These are phyloP conservation scores for Fraxinus baroniana DNA, from an alignment of 305 asterid species.

Conservation along the genomic window DNA sequence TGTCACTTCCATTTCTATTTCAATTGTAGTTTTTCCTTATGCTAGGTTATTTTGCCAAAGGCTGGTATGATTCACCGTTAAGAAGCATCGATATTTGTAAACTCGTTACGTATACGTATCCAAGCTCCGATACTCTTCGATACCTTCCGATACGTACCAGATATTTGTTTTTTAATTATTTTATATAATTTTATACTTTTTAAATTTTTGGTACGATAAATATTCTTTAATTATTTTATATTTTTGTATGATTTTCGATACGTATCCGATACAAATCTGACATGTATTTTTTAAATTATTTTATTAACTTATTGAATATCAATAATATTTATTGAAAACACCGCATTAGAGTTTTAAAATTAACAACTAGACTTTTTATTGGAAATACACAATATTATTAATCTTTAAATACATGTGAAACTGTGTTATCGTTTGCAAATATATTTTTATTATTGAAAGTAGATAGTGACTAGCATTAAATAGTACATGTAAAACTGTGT, in stretches of 20 bases:
- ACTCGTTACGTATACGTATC: neutral
- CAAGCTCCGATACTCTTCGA: neutral
- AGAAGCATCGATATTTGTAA: neutral
- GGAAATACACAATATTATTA: neutral
- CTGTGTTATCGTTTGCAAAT: neutral
- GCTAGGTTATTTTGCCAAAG: neutral
- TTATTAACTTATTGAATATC: neutral
- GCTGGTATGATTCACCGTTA: constrained; percentile 5
- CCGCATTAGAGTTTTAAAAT: neutral
- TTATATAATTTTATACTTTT: no score
- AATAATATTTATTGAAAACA: neutral
- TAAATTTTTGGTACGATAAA: neutral
- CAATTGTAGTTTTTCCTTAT: neutral
- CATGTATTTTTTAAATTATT: neutral
- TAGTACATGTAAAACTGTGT: neutral
- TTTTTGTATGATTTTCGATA: neutral
- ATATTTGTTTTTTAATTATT: no score
- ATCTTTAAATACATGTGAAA: neutral
- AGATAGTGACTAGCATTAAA: neutral
- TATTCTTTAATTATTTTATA: neutral
- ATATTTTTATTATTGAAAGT: neutral
- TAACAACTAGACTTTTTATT: neutral
- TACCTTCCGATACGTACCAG: neutral
- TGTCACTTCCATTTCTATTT: neutral
- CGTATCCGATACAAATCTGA: neutral